Evolutionary conservation across 2,329 filamentous ascomycete species (phyloP).

Genomic region (Simplicillium sp.): DNA sequence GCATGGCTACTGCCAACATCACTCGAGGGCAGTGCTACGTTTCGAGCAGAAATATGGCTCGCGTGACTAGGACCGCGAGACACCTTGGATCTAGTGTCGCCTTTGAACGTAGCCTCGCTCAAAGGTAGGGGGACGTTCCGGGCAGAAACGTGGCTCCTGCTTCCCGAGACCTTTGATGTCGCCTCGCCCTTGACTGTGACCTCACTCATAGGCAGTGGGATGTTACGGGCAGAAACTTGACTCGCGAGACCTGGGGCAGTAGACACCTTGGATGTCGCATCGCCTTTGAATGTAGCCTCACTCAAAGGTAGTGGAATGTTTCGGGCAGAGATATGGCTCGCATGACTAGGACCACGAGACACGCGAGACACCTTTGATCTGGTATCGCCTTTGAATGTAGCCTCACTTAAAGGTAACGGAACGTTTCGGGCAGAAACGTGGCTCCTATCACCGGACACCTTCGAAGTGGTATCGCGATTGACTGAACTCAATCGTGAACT

Average conservation of each 20-base stretch:
- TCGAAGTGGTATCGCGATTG: background rate
- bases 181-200: conserved; percentile 6
- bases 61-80: background rate
- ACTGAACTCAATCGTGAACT: background rate
- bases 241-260: background rate
- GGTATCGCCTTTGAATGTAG: no score
- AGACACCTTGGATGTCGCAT: background rate
- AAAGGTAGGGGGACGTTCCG: no score
- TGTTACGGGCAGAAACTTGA: conserved; percentile 5
- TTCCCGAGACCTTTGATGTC: no score
- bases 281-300: no score
- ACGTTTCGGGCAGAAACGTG: no score
- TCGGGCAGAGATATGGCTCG: conserved; percentile 2
- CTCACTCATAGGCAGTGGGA: conserved; percentile 30
- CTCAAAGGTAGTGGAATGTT: conserved; percentile 29
- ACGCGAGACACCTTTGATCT: background rate
- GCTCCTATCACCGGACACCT: no score
- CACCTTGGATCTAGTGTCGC: background rate
- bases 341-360: background rate
- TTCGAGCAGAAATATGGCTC: conserved; percentile 3
- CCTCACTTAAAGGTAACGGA: no score
- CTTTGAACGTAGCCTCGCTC: no score
- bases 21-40: conserved; percentile 29
- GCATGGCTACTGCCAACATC: conserved; percentile 29
- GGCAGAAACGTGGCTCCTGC: no score